Evolutionary conservation across 345 rosid species (phyloP), one percentile per base, ranked within the genome.

Genomic region (Rhodamnia rubescens): DNA sequence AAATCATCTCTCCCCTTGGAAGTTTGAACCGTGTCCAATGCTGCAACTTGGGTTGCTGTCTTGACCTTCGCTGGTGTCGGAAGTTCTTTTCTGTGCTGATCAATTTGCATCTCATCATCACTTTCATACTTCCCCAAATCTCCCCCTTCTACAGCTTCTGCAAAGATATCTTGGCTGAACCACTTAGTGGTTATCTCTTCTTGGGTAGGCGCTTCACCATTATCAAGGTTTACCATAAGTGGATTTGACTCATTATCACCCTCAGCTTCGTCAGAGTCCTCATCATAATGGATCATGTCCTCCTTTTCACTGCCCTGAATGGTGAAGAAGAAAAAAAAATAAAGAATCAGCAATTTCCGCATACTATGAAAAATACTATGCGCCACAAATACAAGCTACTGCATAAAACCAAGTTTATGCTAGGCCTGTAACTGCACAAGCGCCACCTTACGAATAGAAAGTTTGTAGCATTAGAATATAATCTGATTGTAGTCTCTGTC

Each of bases 111-210:
- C 86, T 93, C 94, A 83, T 93, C 93, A 40, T 94, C 96, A 84
- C 90, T 87, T 42, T 88, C 92, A 78, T 80, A 85, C 82, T 90
- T 90, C 52, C 84, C 94, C 88, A 95, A 88, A 89, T 94, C 96
- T 83, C 96, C 98, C 50, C 93, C 95, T 85, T 92, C 96, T 40
- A 88, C 94, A 11, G 97, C 98, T 91, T 95, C 92, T 8, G 93
- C 91, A 88, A 97, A 97, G 85, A 97, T 91, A 80, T 93, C 95
- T 89, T 97, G 99, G 89, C 93, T 88, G 82, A 93, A 97, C 99
- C 99, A 97, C 85, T 92, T 91, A 87, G 93, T 92, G 82, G 94
- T 91, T 54, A 93, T 88, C 88, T 97, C 98, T 87, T 93, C 94
- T 82, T 91, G 90, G 10, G 96, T 93, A 53, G 94, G 95, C 56